Evolutionary conservation across 1,139 yeast genomes (phyloP).

Genomic region (Pneumocystis oryctolagi): DNA sequence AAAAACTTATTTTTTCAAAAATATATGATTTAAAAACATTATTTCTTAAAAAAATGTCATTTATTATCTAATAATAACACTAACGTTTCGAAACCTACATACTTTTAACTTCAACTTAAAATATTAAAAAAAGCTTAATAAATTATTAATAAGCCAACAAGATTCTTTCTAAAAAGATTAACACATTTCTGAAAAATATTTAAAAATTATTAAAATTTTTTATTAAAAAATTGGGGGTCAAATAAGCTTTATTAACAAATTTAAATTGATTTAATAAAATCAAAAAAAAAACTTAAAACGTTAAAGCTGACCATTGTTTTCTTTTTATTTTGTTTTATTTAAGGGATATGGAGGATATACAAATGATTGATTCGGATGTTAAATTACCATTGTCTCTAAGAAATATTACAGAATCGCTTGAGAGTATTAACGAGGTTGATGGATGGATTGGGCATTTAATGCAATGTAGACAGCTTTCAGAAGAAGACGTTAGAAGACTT

Average conservation of each 20-base stretch:
- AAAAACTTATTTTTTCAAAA: too few relatives aligned
- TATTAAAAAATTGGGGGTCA: neutral
- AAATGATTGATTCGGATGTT: neutral
- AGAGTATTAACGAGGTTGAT: constrained; percentile 42
- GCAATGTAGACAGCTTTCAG: constrained; percentile 67
- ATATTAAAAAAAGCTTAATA: neutral
- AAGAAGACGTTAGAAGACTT: constrained; percentile 59
- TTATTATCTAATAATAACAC: neutral
- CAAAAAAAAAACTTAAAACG: neutral
- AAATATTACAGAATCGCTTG: neutral
- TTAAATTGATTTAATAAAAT: neutral
- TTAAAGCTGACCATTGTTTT: neutral
- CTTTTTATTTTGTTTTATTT: neutral
- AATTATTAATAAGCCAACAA: neutral
- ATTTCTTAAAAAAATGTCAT: neutral
- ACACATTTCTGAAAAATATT: too few relatives aligned
- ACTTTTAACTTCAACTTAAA: neutral
- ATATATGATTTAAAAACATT: too few relatives aligned
- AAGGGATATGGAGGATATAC: neutral
- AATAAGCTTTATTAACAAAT: neutral
- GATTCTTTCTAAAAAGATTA: neutral
- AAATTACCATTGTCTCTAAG: neutral
- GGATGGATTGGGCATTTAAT: constrained; percentile 71
- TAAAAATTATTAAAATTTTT: neutral
- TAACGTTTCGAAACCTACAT: neutral